A percentile compares a stretch with the other conserved stretches of the same genome.
Evolutionary conservation across 345 rosid species (phyloP).

Genomic region (Ceriops tagal): DNA sequence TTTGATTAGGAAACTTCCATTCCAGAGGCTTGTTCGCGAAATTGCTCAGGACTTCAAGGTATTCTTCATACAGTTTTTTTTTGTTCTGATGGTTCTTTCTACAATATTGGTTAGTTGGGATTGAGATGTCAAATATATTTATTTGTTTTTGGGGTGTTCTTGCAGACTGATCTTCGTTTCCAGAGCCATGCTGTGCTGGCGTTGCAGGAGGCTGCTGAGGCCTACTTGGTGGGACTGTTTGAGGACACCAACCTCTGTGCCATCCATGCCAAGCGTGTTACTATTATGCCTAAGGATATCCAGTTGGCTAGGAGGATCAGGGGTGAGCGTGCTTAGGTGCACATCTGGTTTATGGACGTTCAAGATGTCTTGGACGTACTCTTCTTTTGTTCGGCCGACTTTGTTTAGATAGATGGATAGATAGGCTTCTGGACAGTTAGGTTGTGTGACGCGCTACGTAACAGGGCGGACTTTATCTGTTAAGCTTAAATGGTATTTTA

Average conservation of each 20-base stretch:
- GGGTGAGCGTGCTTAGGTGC: constrained; percentile 13
- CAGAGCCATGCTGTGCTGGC: constrained; percentile 14
- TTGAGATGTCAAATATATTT: background rate
- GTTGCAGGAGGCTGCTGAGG: constrained; percentile 17
- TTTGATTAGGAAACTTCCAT: constrained; percentile 14
- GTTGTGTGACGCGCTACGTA: background rate
- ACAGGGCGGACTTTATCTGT: no score
- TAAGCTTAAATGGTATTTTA: background rate
- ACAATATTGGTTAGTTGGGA: background rate
- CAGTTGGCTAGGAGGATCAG: constrained; percentile 12
- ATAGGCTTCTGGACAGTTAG: background rate
- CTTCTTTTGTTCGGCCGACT: background rate
- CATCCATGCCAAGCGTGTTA: constrained; percentile 13
- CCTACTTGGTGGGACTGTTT: constrained; percentile 10
- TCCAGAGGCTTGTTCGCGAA: constrained; percentile 26
- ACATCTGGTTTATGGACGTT: background rate
- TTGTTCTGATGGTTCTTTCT: background rate
- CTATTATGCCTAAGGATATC: constrained; percentile 11
- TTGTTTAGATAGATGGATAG: background rate
- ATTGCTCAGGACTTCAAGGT: constrained; percentile 26
- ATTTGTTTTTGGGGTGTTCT: background rate
- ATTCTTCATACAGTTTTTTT: background rate
- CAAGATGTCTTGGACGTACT: background rate
- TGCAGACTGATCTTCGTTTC: constrained; percentile 16
- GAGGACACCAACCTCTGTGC: constrained; percentile 14